Percentiles rank a stretch among this genome's conserved stretches.
These are phyloP conservation scores for Aquilaria yunnanensis DNA, from an alignment of 345 rosid species.

Conservation along the genomic window DNA sequence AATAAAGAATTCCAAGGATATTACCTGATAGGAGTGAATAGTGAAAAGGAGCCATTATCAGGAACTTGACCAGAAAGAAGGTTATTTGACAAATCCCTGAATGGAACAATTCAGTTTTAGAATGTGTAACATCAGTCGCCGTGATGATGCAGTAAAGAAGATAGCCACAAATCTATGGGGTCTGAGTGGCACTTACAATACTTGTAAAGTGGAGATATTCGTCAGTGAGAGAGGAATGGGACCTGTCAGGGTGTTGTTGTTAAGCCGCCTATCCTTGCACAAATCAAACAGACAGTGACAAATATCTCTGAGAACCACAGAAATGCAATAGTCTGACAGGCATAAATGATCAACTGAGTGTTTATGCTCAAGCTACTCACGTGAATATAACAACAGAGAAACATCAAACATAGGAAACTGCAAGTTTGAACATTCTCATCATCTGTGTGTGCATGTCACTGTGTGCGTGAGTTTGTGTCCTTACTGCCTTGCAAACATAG, in stretches of 20 bases:
- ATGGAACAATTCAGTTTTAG: constrained; percentile 13
- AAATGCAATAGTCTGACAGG: too few relatives aligned
- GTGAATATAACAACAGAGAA: too few relatives aligned
- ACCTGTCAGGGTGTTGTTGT: constrained; percentile 76
- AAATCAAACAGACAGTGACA: constrained; percentile 10
- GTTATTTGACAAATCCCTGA: constrained; percentile 95
- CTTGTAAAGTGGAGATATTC: constrained; percentile 82
- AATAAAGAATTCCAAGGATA: constrained; percentile 11
- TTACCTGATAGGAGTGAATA: constrained; percentile 98
- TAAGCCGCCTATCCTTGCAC: constrained; percentile 81
- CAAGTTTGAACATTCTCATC: too few relatives aligned
- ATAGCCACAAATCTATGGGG: not conserved
- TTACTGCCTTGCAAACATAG: too few relatives aligned
- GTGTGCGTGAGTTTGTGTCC: too few relatives aligned
- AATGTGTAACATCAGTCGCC: constrained; percentile 3
- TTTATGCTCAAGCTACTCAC: too few relatives aligned
- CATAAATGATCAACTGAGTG: too few relatives aligned
- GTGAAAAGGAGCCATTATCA: constrained; percentile 97
- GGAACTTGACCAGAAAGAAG: constrained; percentile 90
- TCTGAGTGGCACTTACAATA: constrained; percentile 56
- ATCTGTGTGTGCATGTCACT: too few relatives aligned
- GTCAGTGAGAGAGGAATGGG: constrained; percentile 80
- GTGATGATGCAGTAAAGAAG: not conserved
- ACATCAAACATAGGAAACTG: too few relatives aligned
- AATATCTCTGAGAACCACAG: constrained; percentile 11